Evolutionary conservation across 2,329 filamentous ascomycete species (phyloP).

Genomic region (Raffaelea ambrosiae): DNA sequence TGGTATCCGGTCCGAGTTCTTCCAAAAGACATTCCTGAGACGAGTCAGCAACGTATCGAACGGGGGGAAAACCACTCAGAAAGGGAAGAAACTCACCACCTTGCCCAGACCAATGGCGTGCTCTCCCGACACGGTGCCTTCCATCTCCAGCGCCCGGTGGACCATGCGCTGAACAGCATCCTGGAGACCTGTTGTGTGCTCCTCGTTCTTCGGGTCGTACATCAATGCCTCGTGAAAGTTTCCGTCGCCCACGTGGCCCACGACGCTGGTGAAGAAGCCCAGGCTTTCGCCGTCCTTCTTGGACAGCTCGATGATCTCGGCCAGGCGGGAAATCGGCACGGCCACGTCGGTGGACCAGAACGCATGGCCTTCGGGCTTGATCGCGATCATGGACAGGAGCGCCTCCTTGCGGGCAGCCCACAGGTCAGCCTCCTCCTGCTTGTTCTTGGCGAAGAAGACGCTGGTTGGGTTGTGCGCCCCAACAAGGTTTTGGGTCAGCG

Average conservation of each 20-base stretch:
- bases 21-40: neutral
- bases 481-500: neutral
- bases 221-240: conserved; percentile 48
- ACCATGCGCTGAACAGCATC: conserved; percentile 57
- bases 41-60: too few relatives aligned
- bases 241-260: conserved; percentile 61
- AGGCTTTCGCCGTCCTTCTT: conserved; percentile 49
- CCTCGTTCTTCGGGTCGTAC: conserved; percentile 40
- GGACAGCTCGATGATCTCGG: conserved; percentile 49
- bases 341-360: conserved; percentile 64
- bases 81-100: too few relatives aligned
- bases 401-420: conserved; percentile 45
- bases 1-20: neutral
- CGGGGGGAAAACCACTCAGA: too few relatives aligned
- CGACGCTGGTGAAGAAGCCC: conserved; percentile 49
- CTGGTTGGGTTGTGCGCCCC: neutral
- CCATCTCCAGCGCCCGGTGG: conserved; percentile 55
- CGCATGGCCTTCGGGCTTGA: conserved; percentile 39
- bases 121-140: conserved; percentile 45
- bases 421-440: conserved; percentile 21
- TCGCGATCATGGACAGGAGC: conserved; percentile 49
- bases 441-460: neutral
- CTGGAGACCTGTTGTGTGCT: conserved; percentile 30
- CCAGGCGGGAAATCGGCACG: conserved; percentile 51
- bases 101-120: neutral